These are phyloP conservation scores for Aspergillus hancockii DNA, from an alignment of 495 filamentous ascomycete genomes.

Conservation along the genomic window DNA sequence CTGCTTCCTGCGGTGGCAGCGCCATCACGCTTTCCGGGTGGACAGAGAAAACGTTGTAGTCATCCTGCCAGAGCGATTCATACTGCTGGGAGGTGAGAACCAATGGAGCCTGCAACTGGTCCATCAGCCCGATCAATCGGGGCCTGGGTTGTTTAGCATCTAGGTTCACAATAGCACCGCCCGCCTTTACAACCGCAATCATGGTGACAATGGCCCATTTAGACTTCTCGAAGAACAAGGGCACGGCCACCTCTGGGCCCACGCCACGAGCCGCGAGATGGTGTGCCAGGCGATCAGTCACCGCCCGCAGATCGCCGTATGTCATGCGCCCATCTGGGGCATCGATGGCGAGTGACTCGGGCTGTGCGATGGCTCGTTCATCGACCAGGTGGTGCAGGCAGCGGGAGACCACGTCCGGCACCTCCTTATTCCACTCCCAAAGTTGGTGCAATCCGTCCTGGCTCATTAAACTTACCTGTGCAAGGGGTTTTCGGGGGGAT, in stretches of 20 bases:
- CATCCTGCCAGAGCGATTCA: background rate
- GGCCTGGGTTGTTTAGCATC: constrained; percentile 55
- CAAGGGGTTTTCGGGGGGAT: background rate
- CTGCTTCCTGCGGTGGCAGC: constrained; percentile 15
- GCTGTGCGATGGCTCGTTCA: background rate
- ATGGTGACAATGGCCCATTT: constrained; percentile 50
- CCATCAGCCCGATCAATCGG: constrained; percentile 43
- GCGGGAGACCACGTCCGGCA: background rate
- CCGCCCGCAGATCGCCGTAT: background rate
- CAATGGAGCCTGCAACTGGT: background rate
- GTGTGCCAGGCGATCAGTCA: background rate
- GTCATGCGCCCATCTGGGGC: background rate
- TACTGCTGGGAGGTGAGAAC: background rate
- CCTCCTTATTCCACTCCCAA: background rate
- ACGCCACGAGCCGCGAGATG: background rate
- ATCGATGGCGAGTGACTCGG: background rate
- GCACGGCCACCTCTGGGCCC: background rate
- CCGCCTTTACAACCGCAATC: constrained; percentile 56
- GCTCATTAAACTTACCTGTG: background rate
- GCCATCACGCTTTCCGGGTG: background rate
- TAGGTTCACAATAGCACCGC: constrained; percentile 56
- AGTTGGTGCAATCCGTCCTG: background rate
- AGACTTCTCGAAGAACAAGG: constrained; percentile 54
- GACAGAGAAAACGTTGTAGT: background rate
- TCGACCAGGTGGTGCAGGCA: background rate